phyloP scores from a whole-genome alignment of 805 yeast species.

The Teunomyces gatunensis region DNA sequence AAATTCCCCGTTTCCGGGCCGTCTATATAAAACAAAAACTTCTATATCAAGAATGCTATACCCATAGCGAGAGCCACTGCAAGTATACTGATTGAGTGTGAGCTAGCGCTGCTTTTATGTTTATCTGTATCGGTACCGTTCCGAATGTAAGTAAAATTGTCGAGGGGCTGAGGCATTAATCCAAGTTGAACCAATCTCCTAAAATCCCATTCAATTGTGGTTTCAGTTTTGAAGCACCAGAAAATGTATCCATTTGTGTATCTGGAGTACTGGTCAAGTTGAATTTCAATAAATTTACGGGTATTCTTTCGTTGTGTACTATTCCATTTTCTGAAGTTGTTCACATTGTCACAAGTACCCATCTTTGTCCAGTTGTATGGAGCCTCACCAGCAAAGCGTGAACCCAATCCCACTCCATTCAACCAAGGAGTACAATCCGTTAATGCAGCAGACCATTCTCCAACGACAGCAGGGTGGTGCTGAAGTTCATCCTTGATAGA shows the following conservation, averaged over 20 bases:
- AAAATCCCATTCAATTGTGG: conserved; percentile 67
- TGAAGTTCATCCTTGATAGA: conserved; percentile 36
- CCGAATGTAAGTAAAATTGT: conserved; percentile 27
- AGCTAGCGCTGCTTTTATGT: conserved; percentile 2
- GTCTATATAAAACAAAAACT: not conserved
- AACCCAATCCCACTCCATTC: conserved; percentile 66
- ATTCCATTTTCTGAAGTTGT: conserved; percentile 43
- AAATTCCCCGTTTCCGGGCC: conserved; percentile 3
- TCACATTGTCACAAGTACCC: conserved; percentile 44
- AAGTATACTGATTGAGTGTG: not conserved
- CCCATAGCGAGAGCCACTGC: not conserved
- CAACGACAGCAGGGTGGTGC: conserved; percentile 52
- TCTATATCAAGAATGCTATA: conserved; percentile 1
- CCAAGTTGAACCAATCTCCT: conserved; percentile 45
- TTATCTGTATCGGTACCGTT: conserved; percentile 34
- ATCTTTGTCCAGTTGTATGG: conserved; percentile 30
- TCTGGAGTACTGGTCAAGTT: conserved; percentile 49
- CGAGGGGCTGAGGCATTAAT: conserved; percentile 62
- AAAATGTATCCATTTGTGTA: conserved; percentile 59
- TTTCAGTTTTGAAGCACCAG: conserved; percentile 71
- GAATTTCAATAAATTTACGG: conserved; percentile 59
- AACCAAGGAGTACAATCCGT: conserved; percentile 90
- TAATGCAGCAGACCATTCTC: conserved; percentile 78
- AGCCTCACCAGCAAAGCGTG: conserved; percentile 52
- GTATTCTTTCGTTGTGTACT: conserved; percentile 40